These are phyloP conservation scores for Citrus unshiu DNA, from an alignment of 345 rosid species.

Conservation along the genomic window DNA sequence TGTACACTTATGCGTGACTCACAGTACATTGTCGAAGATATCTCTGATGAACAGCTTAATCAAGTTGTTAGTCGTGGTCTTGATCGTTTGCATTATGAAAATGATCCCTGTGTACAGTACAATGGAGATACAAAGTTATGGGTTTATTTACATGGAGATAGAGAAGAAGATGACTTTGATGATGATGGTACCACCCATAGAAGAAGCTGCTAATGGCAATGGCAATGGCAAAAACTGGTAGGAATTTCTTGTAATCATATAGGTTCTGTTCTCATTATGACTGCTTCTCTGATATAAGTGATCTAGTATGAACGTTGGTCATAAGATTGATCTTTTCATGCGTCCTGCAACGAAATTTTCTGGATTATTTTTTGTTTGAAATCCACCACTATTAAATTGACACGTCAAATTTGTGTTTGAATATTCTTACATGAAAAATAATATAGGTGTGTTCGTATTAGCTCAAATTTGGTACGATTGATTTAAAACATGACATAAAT, in stretches of 20 bases:
- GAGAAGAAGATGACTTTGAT: conserved; percentile 98
- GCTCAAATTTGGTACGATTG: too few species aligned
- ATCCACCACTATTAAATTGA: too few species aligned
- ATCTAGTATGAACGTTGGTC: neutral
- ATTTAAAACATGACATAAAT: too few species aligned
- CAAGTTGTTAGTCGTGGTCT: conserved; percentile 95
- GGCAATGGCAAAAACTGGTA: neutral
- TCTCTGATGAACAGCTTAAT: conserved; percentile 83
- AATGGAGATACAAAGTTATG: conserved; percentile 91
- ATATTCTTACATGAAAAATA: too few species aligned
- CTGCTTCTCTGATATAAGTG: neutral
- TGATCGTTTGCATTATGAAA: conserved; percentile 97
- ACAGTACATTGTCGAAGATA: conserved; percentile 86
- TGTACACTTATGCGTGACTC: conserved; percentile 95
- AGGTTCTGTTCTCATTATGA: neutral
- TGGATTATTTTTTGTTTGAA: neutral
- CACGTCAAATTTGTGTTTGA: too few species aligned
- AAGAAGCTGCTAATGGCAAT: neutral
- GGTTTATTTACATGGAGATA: conserved; percentile 91
- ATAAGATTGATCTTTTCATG: neutral
- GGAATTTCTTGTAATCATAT: neutral
- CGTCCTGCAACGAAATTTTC: neutral
- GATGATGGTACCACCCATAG: conserved; percentile 56
- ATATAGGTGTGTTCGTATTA: too few species aligned
- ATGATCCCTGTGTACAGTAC: conserved; percentile 96